Evolutionary conservation across 2,329 filamentous ascomycete species (phyloP), one percentile per base, ranked within the genome.

Genomic region (Chaetothyriales sp.): DNA sequence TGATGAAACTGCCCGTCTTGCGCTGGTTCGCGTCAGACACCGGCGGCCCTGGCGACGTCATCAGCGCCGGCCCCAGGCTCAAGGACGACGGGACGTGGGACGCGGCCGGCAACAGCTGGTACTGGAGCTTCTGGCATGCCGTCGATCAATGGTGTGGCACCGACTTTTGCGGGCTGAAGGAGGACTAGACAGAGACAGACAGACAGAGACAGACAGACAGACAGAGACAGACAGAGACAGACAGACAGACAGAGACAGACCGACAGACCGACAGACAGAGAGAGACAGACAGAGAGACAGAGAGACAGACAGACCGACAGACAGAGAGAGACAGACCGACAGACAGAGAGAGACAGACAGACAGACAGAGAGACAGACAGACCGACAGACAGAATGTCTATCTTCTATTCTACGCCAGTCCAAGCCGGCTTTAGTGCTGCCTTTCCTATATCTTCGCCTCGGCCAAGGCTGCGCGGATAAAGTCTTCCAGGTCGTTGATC

Each of bases 401-500:
- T 25, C 22, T 25, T 25, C 22, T 25, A 25, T 25, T 25, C 22
- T 3, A 25, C 22, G 22, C 22, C 22, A 25, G 22, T 25, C 22
- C 22, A 6, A 25, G 22, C 22, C 6, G 22, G 6, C 6, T 33
- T 33, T 15, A 40, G 33, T 40, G 15, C 33, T 40, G 13, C 33
- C 13, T 1, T 15, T 15, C n/a, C n/a, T 40, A 40, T 40, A 15
- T 5, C 33, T 40, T 40, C 15, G 33, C 15, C 33, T 40, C 33
- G 5, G 33, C 33, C 33, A 40, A 40, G 33, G 33, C 33, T 2
- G 33, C 69, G 47, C 72, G 70, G 48, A 83, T 68, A 63, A 79
- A 84, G 44, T 68, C 67, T 69, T 92, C 87, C 18, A 95, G 73
- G 60, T 94, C 85, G 56, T 92, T 79, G 51, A 95, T 80, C 70